Base-by-base conservation (phyloP, 345 rosid genomes). In the Lumnitzera littorea region DNA sequence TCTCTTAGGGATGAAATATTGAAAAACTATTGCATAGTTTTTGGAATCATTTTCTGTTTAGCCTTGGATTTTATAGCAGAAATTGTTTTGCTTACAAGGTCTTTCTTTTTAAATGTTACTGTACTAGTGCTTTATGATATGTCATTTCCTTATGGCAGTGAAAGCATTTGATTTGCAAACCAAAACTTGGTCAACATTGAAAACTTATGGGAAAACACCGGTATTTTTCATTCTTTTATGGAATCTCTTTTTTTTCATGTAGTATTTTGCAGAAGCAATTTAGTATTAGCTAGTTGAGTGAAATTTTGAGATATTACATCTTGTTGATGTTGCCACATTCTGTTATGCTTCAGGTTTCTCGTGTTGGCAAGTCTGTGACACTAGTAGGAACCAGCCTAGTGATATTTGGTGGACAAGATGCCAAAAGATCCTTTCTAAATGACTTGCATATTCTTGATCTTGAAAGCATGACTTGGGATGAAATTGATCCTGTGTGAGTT, bases 401-500 rank as follows among this genome's bases (percentile, higher is more conserved):
- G 64, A 84, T 91, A 69, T 95, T 95, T 82, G 99, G 99, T 51
- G 99, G 99, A 62, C 89, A 95, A 76, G 98, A 95, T 74, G 90
- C 96, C 50, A 95, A 81, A 63, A 82, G 91, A 77, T 75, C 98
- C 14, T 81, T 91, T 24, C 71, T 95, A 79, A 95, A 91, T 66
- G 99, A 95, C 84, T 74, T 95, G 71, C 90, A 91, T 74, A 75
- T 88, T 70, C 98, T 95, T 73, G 99, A 95, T 74, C 86, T 95
- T 50, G 96, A 95, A 72, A 91, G 91, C 63, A 70, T 91, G 98
- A 95, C 99, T 54, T 95, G 99, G 98, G 98, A 91, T 88, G 99
- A 86, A 85, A 76, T 91, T 68, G 96, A 95, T 71, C 80, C 96
- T 46, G 59, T 80, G 97, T 95, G 88, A 83, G 97, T 68, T 75